A percentile compares a stretch with the other conserved stretches of the same genome.
phyloP scores from a whole-genome alignment of 352 stramenopile genomes.

The Pythium dissimile region DNA sequence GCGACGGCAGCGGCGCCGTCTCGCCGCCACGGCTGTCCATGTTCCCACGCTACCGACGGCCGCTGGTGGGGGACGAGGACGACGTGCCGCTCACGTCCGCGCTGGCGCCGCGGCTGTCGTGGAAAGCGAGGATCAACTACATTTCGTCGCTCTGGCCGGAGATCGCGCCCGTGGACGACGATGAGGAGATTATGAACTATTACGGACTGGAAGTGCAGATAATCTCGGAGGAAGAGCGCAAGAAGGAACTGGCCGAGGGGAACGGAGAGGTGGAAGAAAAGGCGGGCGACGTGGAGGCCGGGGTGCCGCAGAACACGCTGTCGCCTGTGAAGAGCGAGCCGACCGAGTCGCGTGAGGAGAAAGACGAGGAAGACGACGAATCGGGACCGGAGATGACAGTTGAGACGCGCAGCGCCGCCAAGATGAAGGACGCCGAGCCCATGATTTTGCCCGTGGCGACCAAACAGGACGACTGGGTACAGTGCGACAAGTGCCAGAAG shows the following conservation, averaged over 20 bases:
- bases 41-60: conserved; percentile 47
- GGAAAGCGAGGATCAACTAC: conserved; percentile 61
- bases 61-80: conserved; percentile 26
- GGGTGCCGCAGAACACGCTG: background rate
- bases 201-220: conserved; percentile 76
- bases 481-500: conserved; percentile 86
- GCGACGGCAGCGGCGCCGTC: background rate
- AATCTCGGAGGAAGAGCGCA: conserved; percentile 58
- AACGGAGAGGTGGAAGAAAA: background rate
- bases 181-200: conserved; percentile 75
- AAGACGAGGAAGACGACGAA: conserved; percentile 23
- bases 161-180: conserved; percentile 54
- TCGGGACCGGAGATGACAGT: conserved; percentile 31
- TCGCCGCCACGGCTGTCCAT: conserved; percentile 7
- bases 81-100: conserved; percentile 40
- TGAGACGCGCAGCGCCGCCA: conserved; percentile 44
- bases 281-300: background rate
- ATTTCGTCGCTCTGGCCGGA: conserved; percentile 65
- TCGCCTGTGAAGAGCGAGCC: conserved; percentile 22
- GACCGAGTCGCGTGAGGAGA: background rate
- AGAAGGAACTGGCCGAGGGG: conserved; percentile 28
- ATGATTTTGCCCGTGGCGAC: conserved; percentile 46
- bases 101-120: conserved; percentile 34
- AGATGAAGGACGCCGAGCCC: conserved; percentile 47
- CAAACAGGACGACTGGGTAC: conserved; percentile 85